Conservation (phyloP, 2,329 filamentous ascomycete genomes). For the Nemania abortiva region DNA sequence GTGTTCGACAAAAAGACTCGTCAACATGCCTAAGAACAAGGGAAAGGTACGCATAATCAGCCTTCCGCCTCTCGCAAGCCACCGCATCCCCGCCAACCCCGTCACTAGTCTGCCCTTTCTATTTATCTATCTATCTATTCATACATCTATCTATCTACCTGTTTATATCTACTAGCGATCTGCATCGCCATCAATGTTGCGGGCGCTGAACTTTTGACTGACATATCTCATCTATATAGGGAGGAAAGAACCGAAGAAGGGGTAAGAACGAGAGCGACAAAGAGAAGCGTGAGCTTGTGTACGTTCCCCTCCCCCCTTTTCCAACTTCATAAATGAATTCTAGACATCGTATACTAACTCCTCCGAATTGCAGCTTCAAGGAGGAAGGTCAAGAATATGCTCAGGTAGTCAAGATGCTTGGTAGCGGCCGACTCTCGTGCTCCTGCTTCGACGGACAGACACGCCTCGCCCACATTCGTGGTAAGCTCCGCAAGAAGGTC, state of each 20-base stretch:
- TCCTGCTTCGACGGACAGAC: constrained; percentile 95
- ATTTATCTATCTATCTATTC: background rate
- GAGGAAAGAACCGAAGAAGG: constrained; percentile 97
- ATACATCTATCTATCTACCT: too few species aligned
- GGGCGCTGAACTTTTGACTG: constrained; percentile 37
- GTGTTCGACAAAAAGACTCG: constrained; percentile 27
- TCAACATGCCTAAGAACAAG: constrained; percentile 97
- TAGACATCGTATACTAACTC: constrained; percentile 11
- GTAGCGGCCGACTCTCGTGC: constrained; percentile 92
- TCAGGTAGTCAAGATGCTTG: constrained; percentile 94
- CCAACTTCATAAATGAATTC: too few species aligned
- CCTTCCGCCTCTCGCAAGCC: constrained; percentile 11
- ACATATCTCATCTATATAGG: constrained; percentile 65
- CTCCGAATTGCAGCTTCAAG: constrained; percentile 73
- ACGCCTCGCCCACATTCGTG: constrained; percentile 84
- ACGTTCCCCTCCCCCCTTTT: constrained; percentile 9
- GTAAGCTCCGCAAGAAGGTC: constrained; percentile 99
- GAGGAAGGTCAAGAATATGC: constrained; percentile 88
- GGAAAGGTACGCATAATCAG: constrained; percentile 79
- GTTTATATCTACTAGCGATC: constrained; percentile 4
- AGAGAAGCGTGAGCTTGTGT: constrained; percentile 94
- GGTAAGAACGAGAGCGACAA: constrained; percentile 99
- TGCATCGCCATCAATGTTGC: constrained; percentile 27
- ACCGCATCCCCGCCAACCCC: constrained; percentile 30
- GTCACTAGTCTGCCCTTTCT: constrained; percentile 3